These are phyloP conservation scores for Teratosphaeria gauchensis DNA, from an alignment of 2,329 filamentous ascomycete species.

Conservation along the genomic window DNA sequence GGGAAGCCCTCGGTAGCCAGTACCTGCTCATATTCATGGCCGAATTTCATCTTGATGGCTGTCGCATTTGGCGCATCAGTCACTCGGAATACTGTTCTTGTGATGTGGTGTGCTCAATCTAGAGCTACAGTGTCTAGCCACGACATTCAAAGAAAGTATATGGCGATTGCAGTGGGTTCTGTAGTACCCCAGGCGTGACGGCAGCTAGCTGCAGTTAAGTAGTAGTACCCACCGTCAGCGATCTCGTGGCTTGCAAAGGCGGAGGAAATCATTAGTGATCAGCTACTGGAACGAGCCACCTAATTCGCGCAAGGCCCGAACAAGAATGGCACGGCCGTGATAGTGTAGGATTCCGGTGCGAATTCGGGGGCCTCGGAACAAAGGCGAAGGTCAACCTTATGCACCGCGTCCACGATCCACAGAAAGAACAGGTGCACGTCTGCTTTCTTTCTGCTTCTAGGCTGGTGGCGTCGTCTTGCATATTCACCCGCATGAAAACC, in stretches of 20 bases:
- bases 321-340: background rate
- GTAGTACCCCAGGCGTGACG: background rate
- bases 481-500: background rate
- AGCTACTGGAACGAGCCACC: background rate
- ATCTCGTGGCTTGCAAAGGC: background rate
- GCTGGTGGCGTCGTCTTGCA: background rate
- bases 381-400: background rate
- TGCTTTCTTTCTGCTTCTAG: background rate
- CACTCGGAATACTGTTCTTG: background rate
- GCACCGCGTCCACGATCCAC: background rate
- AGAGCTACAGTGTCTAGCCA: background rate
- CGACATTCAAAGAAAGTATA: background rate
- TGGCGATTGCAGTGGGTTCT: background rate
- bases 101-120: background rate
- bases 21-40: constrained; percentile 62
- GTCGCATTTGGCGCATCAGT: background rate
- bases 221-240: background rate
- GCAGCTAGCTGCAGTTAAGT: background rate
- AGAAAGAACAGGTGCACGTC: background rate
- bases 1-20: constrained; percentile 67
- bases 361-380: background rate
- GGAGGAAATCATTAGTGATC: background rate
- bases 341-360: background rate
- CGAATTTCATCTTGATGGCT: constrained; percentile 65
- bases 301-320: background rate